Base-by-base conservation (phyloP, 2,329 filamentous ascomycete species). In the Calonectria pteridis region DNA sequence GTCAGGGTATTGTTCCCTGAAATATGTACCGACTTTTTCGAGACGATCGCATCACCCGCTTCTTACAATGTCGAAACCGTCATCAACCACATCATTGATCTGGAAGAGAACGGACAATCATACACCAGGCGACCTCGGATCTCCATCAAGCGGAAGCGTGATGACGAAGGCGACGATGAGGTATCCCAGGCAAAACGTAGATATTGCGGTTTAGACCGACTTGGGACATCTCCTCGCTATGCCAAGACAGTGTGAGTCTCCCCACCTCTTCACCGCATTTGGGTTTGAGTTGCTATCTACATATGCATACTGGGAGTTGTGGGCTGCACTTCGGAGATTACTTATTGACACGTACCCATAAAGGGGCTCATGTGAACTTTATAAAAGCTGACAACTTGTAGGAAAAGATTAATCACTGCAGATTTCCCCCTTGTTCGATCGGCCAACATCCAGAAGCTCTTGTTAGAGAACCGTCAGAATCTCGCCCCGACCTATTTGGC, bases 111-210 rank as follows among this genome's bases (percentile, higher is more conserved):
- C 0, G 86, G 85, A 13, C 59, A 76, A 3, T 29, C 78, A 0
- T 89, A 89, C 62, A 85, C 85, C 4, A 82, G 77, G 64, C 77
- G 73, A 14, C 58, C 76, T 6, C 76, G 49, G 20, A 65, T 72
- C 14, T 78, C 68, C 3, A 77, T 77, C 31, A 90, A 90, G 77
- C 82, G 88, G 16, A 89, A 89, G 77, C 83, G 85, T 20, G 73
- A 78, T 1, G 75, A 78, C 1, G 78, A 76, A 0, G 75, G 76
- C 9, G 73, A 78, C 11, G 78, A 80, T 28, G 74, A 77, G 73
- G 74, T 77, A 26, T 64, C 35, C 1, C 50, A 53, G 72, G 77
- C 64, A 11, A 78, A 73, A 40, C 75, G 69, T 35, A 73, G 67
- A 31, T 80, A 73, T 23, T 70, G 28, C 37, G 37, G 70, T 29